Base-by-base conservation (phyloP, 2,329 filamentous ascomycete genomes). In the Colletotrichum eremochloae region DNA sequence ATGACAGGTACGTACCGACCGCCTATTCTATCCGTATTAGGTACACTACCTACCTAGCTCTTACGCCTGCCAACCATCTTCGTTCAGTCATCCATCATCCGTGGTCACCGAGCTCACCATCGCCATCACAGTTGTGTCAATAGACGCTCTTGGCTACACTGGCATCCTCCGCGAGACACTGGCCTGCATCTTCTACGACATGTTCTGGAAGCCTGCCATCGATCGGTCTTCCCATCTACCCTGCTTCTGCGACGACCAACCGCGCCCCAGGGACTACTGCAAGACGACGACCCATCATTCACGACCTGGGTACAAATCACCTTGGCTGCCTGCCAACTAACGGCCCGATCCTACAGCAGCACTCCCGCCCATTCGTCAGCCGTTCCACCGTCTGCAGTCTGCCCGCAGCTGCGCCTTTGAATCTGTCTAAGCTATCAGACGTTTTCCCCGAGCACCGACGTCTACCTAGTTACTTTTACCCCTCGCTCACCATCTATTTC, bases 181-280 rank as follows among this genome's bases (percentile, higher is more conserved):
- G 11, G 24, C 33, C 20, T 63, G 60, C 46, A 48, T 55, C 31
- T 71, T 71, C 68, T 20, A 67, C 63, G 18, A 55, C 68, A 57
- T 55, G 31, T 71, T 71, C 68, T 71, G 36, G 68, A 71, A 71
- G 68, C 64, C 56, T 42, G 36, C 46, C 55, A 44, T 46, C 36
- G 55, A 44, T 46, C 36, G 55, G 38, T 40, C 50, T 63, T 63
- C 60, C 57, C 29, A 18, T 50, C 62, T 58, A 50, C 33, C 56
- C 33, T 63, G 42, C 40, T 36, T 48, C 48, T 42, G 42, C 57
- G 29, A 50, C 57, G 29, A 50, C 63, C 68, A 68, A 67, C 57
- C 68, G 57, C 56, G 42, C 20, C 50, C 46, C 56, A 57, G 24
- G 52, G 29, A 36, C 64, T 67, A 12, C 56, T 71, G 63, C 68